Evolutionary conservation across 1,284 basidiomycete genomes (phyloP), one percentile per base, ranked within the genome.

Genomic region (Exobasidium rhododendri): DNA sequence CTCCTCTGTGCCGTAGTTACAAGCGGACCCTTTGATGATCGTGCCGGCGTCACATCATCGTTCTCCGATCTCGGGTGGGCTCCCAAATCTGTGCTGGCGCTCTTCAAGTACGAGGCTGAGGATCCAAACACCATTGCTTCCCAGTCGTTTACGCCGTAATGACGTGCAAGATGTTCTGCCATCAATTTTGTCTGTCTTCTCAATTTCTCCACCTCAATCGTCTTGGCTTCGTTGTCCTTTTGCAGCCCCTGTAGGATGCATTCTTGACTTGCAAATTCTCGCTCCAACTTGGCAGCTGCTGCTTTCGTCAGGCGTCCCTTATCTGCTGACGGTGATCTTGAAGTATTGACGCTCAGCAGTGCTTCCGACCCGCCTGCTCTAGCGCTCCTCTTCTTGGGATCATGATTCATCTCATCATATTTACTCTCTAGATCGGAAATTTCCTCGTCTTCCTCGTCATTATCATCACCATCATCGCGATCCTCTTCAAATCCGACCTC

Each of bases 181-280:
- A 75, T 69, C 60, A 66, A 30, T 59, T 70, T 71, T 32, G 62
- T 55, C 31, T 66, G 65, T n/a, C 73, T 55, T 40, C 67, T 59
- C 13, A 75, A 47, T 20, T 51, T 46, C 53, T 75, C 73, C 22
- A 71, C 65, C 40, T 75, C 71, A 50, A 73, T 63, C 49, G 71
- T 75, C 65, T 73, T 73, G 50, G 64, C 62, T 56, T 75, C 73
- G 49, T 75, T 75, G 61, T 74, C 72, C 28, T 68, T 51, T 49
- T 75, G 73, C 2, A 75, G 60, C 13, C 73, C 73, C 44, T 73
- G 67, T 44, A 75, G 63, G 55, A 75, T 75, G 46, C 68, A 69
- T 53, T 75, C 73, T 47, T 75, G 73, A 29, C 66, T 65, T 2
- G 68, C 54, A 51, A 75, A 75, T 44, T 75, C 73, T 40, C 67